Percentiles rank a stretch among this genome's conserved stretches.
Conservation (phyloP, 1,284 basidiomycete genomes). For the Neolentinus lepideus region DNA sequence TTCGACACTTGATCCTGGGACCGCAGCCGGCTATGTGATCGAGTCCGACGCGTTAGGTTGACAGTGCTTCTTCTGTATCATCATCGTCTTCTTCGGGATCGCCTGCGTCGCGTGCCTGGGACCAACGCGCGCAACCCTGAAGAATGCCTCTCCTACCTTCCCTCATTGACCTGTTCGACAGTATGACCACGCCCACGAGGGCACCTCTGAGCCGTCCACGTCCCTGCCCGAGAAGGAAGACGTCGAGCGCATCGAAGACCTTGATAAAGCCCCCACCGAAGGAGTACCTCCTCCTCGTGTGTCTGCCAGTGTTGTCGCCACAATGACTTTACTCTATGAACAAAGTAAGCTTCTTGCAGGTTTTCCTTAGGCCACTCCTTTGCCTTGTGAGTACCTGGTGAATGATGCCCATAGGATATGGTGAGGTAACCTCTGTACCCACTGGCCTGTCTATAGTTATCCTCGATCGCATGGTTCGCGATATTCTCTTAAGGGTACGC, state of each 20-base stretch:
- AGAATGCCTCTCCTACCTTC: neutral
- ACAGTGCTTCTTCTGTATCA: slow-evolving; percentile 36
- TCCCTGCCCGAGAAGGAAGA: neutral
- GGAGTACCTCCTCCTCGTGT: neutral
- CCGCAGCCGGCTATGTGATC: slow-evolving; percentile 32
- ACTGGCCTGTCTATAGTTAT: neutral
- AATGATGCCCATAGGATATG: neutral
- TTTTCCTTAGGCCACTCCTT: neutral
- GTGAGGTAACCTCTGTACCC: neutral
- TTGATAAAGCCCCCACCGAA: neutral
- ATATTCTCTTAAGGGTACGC: slow-evolving; percentile 1
- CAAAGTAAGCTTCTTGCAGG: neutral
- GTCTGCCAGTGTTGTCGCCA: neutral
- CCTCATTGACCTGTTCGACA: neutral
- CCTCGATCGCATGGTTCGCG: neutral
- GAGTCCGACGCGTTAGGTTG: slow-evolving; percentile 27
- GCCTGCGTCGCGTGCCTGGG: slow-evolving; percentile 31
- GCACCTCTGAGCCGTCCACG: neutral
- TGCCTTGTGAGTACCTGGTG: neutral
- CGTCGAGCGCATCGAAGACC: neutral
- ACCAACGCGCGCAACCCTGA: slow-evolving; percentile 12
- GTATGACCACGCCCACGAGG: neutral
- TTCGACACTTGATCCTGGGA: slow-evolving; percentile 20
- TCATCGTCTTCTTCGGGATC: slow-evolving; percentile 31
- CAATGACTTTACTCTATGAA: neutral